A percentile compares a stretch with the other conserved stretches of the same genome.
Conservation (phyloP, 2,329 filamentous ascomycete species). For the Dryadomyces quercus-mongolicae region DNA sequence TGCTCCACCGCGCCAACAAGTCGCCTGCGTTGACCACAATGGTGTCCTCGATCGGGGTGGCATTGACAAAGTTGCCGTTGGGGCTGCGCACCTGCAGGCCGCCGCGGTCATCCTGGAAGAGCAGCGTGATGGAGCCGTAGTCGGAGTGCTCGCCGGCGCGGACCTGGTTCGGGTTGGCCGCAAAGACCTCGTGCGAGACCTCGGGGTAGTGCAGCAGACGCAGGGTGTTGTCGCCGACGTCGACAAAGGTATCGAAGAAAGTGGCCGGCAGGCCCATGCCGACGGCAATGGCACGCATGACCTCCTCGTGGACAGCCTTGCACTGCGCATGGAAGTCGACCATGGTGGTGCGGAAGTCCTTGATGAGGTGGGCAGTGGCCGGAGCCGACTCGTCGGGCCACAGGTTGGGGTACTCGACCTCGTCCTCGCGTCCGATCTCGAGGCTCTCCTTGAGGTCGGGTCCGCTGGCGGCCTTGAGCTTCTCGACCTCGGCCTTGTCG, state of each 20-base stretch:
- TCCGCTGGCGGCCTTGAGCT: slow-evolving; percentile 36
- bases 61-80: slow-evolving; percentile 67
- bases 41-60: slow-evolving; percentile 67
- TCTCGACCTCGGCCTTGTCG: slow-evolving; percentile 43
- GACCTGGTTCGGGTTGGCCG: slow-evolving; percentile 54
- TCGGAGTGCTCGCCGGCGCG: slow-evolving; percentile 68
- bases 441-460: slow-evolving; percentile 56
- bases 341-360: slow-evolving; percentile 29
- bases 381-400: slow-evolving; percentile 53
- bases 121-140: slow-evolving; percentile 47
- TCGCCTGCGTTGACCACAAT: slow-evolving; percentile 88
- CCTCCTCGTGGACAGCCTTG: slow-evolving; percentile 58
- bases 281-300: slow-evolving; percentile 79
- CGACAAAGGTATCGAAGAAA: slow-evolving; percentile 69
- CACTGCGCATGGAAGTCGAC: slow-evolving; percentile 58
- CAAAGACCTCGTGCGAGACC: slow-evolving; percentile 53
- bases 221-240: slow-evolving; percentile 57
- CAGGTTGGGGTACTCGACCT: slow-evolving; percentile 54
- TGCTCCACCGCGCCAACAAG: slow-evolving; percentile 76
- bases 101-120: slow-evolving; percentile 47
- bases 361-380: slow-evolving; percentile 8
- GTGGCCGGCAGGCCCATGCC: slow-evolving; percentile 58
- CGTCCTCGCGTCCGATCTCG: slow-evolving; percentile 51
- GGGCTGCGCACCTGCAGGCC: slow-evolving; percentile 54
- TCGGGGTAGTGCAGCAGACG: slow-evolving; percentile 67